Evolutionary conservation across 768 basidiomycete species (phyloP).

Genomic region (Pisolithus marmoratus): DNA sequence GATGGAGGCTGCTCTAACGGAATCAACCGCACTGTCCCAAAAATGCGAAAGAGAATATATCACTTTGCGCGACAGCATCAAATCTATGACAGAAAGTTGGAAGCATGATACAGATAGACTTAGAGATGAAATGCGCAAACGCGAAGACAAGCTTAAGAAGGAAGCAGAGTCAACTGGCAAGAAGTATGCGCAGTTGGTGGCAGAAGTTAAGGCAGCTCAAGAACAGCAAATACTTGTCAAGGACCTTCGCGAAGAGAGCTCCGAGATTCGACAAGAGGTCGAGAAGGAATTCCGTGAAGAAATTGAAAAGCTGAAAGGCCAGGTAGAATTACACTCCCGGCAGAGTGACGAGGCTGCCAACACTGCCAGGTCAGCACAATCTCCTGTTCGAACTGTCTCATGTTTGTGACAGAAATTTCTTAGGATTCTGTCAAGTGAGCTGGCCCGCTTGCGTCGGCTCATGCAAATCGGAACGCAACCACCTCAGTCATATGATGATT

Average conservation of each 20-base stretch:
- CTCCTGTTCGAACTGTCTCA: neutral
- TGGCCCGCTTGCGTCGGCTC: conserved; percentile 63
- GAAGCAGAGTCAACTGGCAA: conserved; percentile 66
- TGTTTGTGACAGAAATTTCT: neutral
- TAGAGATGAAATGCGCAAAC: conserved; percentile 65
- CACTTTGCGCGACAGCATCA: conserved; percentile 71
- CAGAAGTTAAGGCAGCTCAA: conserved; percentile 55
- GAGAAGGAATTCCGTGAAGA: conserved; percentile 58
- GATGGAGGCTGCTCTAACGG: conserved; percentile 69
- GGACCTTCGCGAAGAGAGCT: conserved; percentile 45
- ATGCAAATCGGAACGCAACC: conserved; percentile 53
- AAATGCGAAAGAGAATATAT: conserved; percentile 82
- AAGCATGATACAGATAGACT: conserved; percentile 68
- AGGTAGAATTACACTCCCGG: conserved; percentile 47
- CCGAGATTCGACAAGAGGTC: conserved; percentile 46
- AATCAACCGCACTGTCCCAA: conserved; percentile 71
- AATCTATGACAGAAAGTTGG: conserved; percentile 66
- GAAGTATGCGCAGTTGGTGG: conserved; percentile 62
- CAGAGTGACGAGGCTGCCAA: conserved; percentile 53
- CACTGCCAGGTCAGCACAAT: conserved; percentile 53
- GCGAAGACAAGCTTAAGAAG: conserved; percentile 61
- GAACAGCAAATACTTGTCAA: conserved; percentile 41
- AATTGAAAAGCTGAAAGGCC: conserved; percentile 45
- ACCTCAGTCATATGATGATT: conserved; percentile 14
- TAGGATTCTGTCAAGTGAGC: conserved; percentile 57